phyloP scores from a whole-genome alignment of 2,329 filamentous ascomycete genomes.

The Passalora sequoiae region DNA sequence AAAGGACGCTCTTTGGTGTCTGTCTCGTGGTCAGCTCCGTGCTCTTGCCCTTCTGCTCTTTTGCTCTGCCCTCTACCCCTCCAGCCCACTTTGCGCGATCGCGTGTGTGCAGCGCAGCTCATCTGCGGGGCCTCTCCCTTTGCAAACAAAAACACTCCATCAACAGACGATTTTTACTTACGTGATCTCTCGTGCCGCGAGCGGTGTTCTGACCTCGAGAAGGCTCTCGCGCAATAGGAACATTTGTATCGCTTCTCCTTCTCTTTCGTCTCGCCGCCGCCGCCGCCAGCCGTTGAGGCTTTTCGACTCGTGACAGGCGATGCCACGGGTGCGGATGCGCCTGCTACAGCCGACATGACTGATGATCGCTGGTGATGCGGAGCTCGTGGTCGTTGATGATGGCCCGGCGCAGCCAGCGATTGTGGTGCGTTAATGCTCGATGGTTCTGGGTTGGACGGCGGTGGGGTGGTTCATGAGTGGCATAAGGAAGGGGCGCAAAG shows the following conservation, averaged over 20 bases:
- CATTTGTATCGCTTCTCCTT: conserved; percentile 97
- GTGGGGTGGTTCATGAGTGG: not conserved
- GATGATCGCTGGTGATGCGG: conserved; percentile 9
- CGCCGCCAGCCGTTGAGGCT: conserved; percentile 17
- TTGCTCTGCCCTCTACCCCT: conserved; percentile 23
- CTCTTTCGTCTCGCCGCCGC: conserved; percentile 23
- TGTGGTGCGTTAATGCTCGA: conserved; percentile 20
- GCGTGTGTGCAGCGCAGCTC: conserved; percentile 3
- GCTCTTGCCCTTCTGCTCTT: no score
- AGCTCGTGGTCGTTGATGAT: conserved; percentile 8
- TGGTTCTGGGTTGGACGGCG: not conserved
- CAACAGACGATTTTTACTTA: conserved; percentile 55
- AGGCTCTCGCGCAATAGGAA: conserved; percentile 61
- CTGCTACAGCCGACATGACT: conserved; percentile 61
- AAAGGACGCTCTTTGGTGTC: conserved; percentile 98
- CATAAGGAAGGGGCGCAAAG: not conserved
- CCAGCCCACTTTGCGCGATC: conserved; percentile 22
- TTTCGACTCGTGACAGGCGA: conserved; percentile 51
- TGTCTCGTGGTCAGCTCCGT: conserved; percentile 38
- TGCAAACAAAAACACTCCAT: conserved; percentile 1
- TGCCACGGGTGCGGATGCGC: conserved; percentile 58
- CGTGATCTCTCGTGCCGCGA: conserved; percentile 96
- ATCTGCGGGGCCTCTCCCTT: not conserved
- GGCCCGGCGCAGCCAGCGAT: conserved; percentile 24
- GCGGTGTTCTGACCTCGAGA: conserved; percentile 94